Evolutionary conservation across 805 yeast genomes (phyloP).

Genomic region (Lachancea cidri): DNA sequence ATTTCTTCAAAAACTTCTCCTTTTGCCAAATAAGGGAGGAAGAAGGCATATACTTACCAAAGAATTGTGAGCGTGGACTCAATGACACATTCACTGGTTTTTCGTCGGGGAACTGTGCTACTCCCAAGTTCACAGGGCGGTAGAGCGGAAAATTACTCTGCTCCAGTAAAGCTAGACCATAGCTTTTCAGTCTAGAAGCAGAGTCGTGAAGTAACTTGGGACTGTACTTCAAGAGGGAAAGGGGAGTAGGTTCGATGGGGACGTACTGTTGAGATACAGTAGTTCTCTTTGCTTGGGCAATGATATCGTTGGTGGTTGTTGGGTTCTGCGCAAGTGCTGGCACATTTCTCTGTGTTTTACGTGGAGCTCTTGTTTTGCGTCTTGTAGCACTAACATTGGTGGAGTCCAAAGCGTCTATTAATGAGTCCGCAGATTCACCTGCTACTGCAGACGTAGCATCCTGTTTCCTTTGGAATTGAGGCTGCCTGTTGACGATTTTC

Average conservation of each 20-base stretch:
- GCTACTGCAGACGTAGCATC: slow-evolving; percentile 6
- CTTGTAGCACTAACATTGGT: not conserved
- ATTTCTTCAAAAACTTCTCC: slow-evolving; percentile 25
- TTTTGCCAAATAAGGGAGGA: slow-evolving; percentile 29
- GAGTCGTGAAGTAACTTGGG: slow-evolving; percentile 19
- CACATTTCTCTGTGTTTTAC: slow-evolving; percentile 10
- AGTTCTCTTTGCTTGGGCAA: slow-evolving; percentile 5
- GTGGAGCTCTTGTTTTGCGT: slow-evolving; percentile 1
- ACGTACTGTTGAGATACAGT: slow-evolving; percentile 12
- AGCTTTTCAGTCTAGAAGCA: slow-evolving; percentile 17
- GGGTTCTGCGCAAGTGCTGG: slow-evolving; percentile 13
- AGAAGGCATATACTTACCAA: slow-evolving; percentile 69
- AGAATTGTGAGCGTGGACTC: slow-evolving; percentile 50
- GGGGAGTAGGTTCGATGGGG: slow-evolving; percentile 24
- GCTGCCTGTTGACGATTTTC: slow-evolving; percentile 16
- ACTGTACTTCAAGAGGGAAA: slow-evolving; percentile 22
- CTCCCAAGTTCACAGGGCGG: slow-evolving; percentile 22
- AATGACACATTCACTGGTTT: slow-evolving; percentile 12
- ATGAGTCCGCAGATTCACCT: slow-evolving; percentile 7
- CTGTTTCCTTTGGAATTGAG: slow-evolving; percentile 14
- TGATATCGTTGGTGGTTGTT: slow-evolving; percentile 3
- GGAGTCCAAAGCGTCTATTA: slow-evolving; percentile 15
- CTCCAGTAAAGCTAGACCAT: slow-evolving; percentile 18
- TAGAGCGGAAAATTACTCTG: slow-evolving; percentile 23
- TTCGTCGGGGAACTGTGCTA: slow-evolving; percentile 5